Percentiles rank a stretch among this genome's conserved stretches.
Evolutionary conservation across 345 rosid species (phyloP).

Genomic region (Eucalyptus viminalis): DNA sequence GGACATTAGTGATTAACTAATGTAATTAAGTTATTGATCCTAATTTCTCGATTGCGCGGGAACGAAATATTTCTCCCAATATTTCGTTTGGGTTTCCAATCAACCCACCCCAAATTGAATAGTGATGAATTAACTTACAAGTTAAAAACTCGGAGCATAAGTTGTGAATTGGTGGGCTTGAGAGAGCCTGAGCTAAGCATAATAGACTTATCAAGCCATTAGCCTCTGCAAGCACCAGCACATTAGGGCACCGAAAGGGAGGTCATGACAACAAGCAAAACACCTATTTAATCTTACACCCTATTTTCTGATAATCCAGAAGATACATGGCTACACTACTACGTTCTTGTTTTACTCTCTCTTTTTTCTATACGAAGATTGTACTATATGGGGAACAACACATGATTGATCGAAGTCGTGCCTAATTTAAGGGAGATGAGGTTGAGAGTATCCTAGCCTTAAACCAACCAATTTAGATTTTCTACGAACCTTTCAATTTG

Average conservation of each 20-base stretch:
- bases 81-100: too few relatives aligned
- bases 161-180: rapidly evolving
- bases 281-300: neutral
- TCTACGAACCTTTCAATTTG: neutral
- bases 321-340: neutral
- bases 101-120: too few relatives aligned
- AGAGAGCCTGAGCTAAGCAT: too few relatives aligned
- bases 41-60: rapidly evolving
- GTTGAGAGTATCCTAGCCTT: neutral
- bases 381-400: neutral
- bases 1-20: too few relatives aligned
- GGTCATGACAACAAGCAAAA: neutral
- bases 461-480: neutral
- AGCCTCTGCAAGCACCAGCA: rapidly evolving
- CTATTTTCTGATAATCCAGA: neutral
- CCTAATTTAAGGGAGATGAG: neutral
- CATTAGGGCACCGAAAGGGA: too few relatives aligned
- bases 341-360: neutral
- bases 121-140: rapidly evolving
- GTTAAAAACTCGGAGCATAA: too few relatives aligned
- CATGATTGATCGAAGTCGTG: neutral
- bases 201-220: too few relatives aligned
- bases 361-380: neutral
- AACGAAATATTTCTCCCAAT: too few relatives aligned
- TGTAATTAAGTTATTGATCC: rapidly evolving